Percentiles rank a stretch among this genome's conserved stretches.
phyloP scores from a whole-genome alignment of 2,329 filamentous ascomycete species.

The Juglanconis juglandina region DNA sequence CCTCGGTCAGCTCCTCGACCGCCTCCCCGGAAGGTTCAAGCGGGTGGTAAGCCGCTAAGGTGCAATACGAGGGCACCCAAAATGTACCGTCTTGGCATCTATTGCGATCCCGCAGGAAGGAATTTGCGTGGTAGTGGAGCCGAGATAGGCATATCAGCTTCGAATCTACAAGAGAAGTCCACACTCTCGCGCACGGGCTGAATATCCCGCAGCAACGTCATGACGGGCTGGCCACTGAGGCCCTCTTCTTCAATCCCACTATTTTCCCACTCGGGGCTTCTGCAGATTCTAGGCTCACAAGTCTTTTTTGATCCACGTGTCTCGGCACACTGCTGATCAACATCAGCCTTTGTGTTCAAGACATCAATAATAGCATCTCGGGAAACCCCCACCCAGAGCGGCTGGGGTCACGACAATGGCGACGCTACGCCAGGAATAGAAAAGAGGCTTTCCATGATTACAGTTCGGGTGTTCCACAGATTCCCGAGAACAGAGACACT shows the following conservation, averaged over 20 bases:
- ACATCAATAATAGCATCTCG: background rate
- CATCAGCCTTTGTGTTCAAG: background rate
- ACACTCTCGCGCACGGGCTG: background rate
- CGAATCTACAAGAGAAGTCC: background rate
- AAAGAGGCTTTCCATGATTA: background rate
- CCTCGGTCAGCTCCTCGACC: background rate
- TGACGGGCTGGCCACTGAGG: background rate
- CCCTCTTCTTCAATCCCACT: background rate
- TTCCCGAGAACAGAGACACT: background rate
- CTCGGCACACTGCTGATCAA: background rate
- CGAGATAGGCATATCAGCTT: background rate
- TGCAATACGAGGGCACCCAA: background rate
- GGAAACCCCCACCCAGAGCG: background rate
- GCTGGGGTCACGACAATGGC: background rate
- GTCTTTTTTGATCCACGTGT: background rate
- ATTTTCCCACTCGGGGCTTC: background rate
- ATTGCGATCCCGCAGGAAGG: background rate
- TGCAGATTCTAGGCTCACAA: background rate
- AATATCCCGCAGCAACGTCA: background rate
- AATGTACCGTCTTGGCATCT: background rate
- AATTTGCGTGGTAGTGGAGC: background rate
- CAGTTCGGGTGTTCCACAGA: background rate
- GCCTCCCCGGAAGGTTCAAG: background rate
- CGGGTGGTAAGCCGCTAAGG: background rate
- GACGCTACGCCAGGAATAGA: background rate